A percentile compares a stretch with the other conserved stretches of the same genome.
phyloP scores from a whole-genome alignment of 257 asterid genomes.

The Ligustrum vulgare region DNA sequence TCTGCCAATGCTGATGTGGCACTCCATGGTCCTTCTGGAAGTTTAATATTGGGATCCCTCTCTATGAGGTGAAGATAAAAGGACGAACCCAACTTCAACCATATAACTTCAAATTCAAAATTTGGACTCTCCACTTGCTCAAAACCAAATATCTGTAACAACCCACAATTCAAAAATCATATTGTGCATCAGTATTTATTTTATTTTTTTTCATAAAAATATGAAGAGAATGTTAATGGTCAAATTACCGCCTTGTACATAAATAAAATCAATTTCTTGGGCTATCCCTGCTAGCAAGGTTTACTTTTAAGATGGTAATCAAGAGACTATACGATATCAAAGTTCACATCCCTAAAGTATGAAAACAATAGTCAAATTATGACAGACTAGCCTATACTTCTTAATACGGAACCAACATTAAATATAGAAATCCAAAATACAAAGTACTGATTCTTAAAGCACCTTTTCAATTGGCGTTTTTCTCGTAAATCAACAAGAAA shows the following conservation, averaged over 20 bases:
- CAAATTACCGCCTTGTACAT: too few species aligned
- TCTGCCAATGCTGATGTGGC: conserved; percentile 52
- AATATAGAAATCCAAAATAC: not conserved
- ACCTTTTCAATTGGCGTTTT: not conserved
- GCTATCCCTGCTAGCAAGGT: too few species aligned
- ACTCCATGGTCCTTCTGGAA: conserved; percentile 84
- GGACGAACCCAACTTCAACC: conserved; percentile 76
- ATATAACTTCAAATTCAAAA: conserved; percentile 62
- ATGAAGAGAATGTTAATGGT: too few species aligned
- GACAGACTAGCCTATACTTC: too few species aligned
- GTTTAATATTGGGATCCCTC: conserved; percentile 66
- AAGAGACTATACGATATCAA: too few species aligned
- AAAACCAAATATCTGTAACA: conserved; percentile 48
- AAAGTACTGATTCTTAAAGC: not conserved
- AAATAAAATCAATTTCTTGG: too few species aligned
- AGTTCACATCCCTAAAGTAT: too few species aligned
- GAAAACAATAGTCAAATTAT: too few species aligned
- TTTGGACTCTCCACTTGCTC: conserved; percentile 73
- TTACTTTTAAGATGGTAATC: too few species aligned
- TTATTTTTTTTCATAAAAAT: too few species aligned
- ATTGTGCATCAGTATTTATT: not conserved
- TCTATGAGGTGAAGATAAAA: conserved; percentile 78
- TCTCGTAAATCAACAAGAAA: not conserved
- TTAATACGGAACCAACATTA: too few species aligned
- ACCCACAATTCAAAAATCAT: conserved; percentile 11